phyloP scores from a whole-genome alignment of 2,329 filamentous ascomycete species.

The Elsinoe ampelina region DNA sequence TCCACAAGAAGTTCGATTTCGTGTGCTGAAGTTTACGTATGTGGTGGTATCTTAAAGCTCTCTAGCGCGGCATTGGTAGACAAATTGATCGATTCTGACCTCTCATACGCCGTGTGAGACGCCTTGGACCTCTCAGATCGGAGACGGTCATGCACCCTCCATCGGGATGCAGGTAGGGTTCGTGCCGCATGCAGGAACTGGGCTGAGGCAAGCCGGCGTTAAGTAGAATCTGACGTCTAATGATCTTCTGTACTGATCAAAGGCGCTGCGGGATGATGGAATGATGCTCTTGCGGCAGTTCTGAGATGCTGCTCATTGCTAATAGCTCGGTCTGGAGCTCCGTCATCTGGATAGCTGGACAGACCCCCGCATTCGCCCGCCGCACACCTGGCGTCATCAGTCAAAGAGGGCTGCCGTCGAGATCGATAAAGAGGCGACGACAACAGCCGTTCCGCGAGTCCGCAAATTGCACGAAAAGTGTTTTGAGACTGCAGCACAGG shows the following conservation, averaged over 20 bases:
- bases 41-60: neutral
- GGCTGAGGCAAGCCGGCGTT: neutral
- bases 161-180: neutral
- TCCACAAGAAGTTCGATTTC: neutral
- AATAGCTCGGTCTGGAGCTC: constrained; percentile 2
- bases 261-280: constrained; percentile 2
- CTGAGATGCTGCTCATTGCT: constrained; percentile 7
- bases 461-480: constrained; percentile 11
- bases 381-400: neutral
- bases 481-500: constrained; percentile 7
- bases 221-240: neutral
- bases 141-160: neutral
- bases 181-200: constrained; percentile 8
- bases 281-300: constrained; percentile 4
- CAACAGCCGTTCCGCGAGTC: constrained; percentile 10
- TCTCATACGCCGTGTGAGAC: neutral
- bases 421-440: constrained; percentile 3
- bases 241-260: neutral
- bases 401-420: neutral
- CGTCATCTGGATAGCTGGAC: constrained; percentile 6
- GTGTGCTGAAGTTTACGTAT: neutral
- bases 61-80: constrained; percentile 5
- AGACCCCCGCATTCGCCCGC: constrained; percentile 8
- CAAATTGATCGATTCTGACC: constrained; percentile 3
- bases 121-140: constrained; percentile 1